These are phyloP conservation scores for Epichloe glyceriae DNA, from an alignment of 2,329 filamentous ascomycete genomes.

Conservation along the genomic window DNA sequence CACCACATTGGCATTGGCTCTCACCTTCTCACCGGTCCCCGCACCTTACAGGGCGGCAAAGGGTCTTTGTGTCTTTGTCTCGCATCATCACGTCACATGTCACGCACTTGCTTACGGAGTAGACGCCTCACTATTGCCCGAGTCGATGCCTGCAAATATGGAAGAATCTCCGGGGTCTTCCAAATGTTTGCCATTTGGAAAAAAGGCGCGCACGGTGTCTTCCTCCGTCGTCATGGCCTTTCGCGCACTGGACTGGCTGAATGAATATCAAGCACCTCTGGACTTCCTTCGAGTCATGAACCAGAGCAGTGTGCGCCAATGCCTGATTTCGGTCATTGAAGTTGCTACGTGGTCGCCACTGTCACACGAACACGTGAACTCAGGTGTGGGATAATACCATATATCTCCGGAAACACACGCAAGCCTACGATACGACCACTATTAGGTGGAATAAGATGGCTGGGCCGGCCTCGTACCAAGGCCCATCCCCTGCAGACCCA, in stretches of 20 bases:
- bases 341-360: background rate
- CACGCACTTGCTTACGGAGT: background rate
- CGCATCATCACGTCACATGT: constrained; percentile 6
- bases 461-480: background rate
- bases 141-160: background rate
- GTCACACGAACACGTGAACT: background rate
- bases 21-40: constrained; percentile 13
- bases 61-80: constrained; percentile 3
- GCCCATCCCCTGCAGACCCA: background rate
- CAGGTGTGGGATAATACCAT: background rate
- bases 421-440: background rate
- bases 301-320: constrained; percentile 1
- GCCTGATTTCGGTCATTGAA: background rate
- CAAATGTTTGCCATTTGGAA: background rate
- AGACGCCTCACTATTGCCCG: background rate
- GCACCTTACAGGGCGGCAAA: constrained; percentile 4
- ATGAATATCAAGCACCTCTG: background rate
- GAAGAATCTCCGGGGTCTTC: background rate
- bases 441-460: background rate
- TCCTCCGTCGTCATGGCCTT: background rate
- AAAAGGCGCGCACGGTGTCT: background rate
- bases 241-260: background rate
- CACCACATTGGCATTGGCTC: constrained; percentile 7
- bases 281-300: background rate
- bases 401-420: background rate